Base-by-base conservation (phyloP, 2,329 filamentous ascomycete species). In the Aschersonia sp. region DNA sequence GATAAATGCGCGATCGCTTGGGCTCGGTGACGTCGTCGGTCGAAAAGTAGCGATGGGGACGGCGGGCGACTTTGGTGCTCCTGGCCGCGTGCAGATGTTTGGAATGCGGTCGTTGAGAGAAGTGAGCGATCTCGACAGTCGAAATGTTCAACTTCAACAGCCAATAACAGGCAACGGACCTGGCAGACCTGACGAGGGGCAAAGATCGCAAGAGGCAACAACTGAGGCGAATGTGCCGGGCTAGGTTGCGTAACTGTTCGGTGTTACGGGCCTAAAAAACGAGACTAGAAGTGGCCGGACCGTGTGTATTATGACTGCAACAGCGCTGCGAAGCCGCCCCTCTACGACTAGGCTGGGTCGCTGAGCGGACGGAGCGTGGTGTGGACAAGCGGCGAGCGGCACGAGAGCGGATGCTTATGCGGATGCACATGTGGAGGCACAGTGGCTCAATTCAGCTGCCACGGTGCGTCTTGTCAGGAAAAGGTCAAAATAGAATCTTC, bases 261-360 rank as follows among this genome's bases (percentile, higher is more conserved):
- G 54, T 46, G 50, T 49, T 50, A 49, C 44, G 49, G 46, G 47
- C 40, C 37, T 45, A 50, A 48, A 47, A 50, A 52, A 47, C 35
- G 35, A 47, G 31, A 30, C 30, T 48, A 35, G 35, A 35, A 31
- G 44, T 37, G 32, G 31, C 45, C 37, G 41, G 47, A 48, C 40
- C 44, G 43, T 40, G 31, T 35, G 35, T 37, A 48, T 39, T 45
- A 37, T 42, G 43, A 45, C 30, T 37, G 35, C 22, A 22, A 22
- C 22, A 22, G 22, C 22, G 22, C 22, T 22, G 22, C 22, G 4
- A 22, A 22, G 22, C 22, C 22, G 22, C 22, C 22, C 22, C 22
- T 22, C 22, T 22, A 22, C 22, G 22, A 22, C 22, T 22, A 22
- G 22, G 22, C 22, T 22, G 22, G 22, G 22, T 37, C 35, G 35